Conservation (phyloP, 1,284 basidiomycete genomes). For the Cutaneotrichosporon dermatis region DNA sequence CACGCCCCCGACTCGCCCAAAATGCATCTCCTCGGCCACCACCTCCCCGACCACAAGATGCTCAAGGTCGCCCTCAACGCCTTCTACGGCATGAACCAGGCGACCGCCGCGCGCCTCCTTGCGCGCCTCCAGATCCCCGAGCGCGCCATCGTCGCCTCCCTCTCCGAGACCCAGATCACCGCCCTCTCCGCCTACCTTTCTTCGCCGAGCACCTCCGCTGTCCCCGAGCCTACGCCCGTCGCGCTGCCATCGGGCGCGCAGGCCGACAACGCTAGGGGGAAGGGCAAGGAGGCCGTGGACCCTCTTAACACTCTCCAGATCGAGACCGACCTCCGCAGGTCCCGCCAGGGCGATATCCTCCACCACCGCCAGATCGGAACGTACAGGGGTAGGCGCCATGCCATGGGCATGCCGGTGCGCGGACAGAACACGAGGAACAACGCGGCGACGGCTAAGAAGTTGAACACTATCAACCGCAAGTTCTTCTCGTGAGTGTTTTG, state of each 20-base stretch:
- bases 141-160: slow-evolving; percentile 45
- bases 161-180: slow-evolving; percentile 55
- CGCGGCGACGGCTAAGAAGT: slow-evolving; percentile 52
- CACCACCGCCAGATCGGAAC: slow-evolving; percentile 55
- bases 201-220: slow-evolving; percentile 47
- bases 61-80: slow-evolving; percentile 53
- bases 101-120: slow-evolving; percentile 50
- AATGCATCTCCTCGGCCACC: slow-evolving; percentile 52
- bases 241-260: not conserved
- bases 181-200: slow-evolving; percentile 55
- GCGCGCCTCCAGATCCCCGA: slow-evolving; percentile 54
- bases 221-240: slow-evolving; percentile 38
- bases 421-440: slow-evolving; percentile 56
- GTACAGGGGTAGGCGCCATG: slow-evolving; percentile 53
- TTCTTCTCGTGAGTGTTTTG: slow-evolving; percentile 10
- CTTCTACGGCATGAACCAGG: slow-evolving; percentile 54
- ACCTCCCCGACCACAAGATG: slow-evolving; percentile 52
- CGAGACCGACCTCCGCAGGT: slow-evolving; percentile 54
- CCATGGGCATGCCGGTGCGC: slow-evolving; percentile 53
- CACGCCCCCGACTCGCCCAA: slow-evolving; percentile 5
- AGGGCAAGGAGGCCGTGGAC: slow-evolving; percentile 25
- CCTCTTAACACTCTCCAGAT: slow-evolving; percentile 52
- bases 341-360: slow-evolving; percentile 52
- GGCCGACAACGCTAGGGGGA: not conserved
- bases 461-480: slow-evolving; percentile 43